Evolutionary conservation across 495 filamentous ascomycete genomes (phyloP).

Genomic region (Trichoderma reesei): DNA sequence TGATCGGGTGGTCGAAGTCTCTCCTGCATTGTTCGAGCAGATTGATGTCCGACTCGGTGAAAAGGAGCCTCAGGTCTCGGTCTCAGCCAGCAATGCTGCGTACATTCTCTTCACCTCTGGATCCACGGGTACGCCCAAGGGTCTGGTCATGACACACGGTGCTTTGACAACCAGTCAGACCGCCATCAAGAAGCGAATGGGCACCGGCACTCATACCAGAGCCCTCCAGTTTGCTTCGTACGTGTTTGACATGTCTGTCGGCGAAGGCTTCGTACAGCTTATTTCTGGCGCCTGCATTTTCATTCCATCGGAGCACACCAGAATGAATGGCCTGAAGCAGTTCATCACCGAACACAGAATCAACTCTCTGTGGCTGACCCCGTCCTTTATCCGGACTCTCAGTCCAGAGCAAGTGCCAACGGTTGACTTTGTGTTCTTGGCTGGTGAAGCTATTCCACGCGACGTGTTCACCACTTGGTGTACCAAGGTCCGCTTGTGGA

Average conservation of each 20-base stretch:
- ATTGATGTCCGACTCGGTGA: not conserved
- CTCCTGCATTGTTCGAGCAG: constrained; percentile 27
- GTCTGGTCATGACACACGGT: constrained; percentile 35
- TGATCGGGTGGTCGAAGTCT: constrained; percentile 40
- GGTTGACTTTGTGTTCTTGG: not conserved
- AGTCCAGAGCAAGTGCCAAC: not conserved
- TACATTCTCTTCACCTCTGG: constrained; percentile 53
- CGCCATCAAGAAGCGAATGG: constrained; percentile 30
- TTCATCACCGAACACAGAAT: not conserved
- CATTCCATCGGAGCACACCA: not conserved
- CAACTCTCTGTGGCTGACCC: constrained; percentile 40
- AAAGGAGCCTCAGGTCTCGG: constrained; percentile 25
- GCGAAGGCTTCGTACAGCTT: constrained; percentile 19
- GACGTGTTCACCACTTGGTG: not conserved
- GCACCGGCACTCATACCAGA: constrained; percentile 30
- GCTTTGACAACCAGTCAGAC: constrained; percentile 27
- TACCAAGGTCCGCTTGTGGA: not conserved
- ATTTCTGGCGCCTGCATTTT: constrained; percentile 1
- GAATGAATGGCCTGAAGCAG: constrained; percentile 1
- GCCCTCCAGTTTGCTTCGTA: constrained; percentile 53
- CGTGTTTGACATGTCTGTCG: constrained; percentile 49
- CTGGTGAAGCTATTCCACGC: not conserved
- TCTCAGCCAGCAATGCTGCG: constrained; percentile 15
- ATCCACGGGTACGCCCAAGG: constrained; percentile 32
- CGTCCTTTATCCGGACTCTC: constrained; percentile 39